Evolutionary conservation across 371 early-diverging fungal genomes (phyloP).

Genomic region (Conidiobolus incongruus): DNA sequence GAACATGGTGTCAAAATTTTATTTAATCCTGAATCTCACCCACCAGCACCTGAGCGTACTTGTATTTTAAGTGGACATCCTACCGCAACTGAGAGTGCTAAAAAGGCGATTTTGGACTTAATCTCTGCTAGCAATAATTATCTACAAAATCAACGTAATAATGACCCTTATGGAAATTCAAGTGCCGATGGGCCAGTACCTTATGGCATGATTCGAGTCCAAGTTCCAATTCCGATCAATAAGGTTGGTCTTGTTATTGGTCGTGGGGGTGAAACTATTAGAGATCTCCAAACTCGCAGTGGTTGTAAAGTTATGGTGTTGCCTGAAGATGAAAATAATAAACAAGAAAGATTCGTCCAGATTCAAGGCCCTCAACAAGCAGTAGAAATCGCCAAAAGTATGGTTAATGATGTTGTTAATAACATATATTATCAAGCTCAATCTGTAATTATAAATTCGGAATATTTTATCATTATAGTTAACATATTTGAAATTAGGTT

Average conservation of each 20-base stretch:
- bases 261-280: constrained; percentile 72
- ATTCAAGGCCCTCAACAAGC: too few relatives aligned
- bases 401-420: too few relatives aligned
- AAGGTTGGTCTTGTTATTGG: constrained; percentile 83
- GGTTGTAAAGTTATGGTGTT: constrained; percentile 70
- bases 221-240: constrained; percentile 29
- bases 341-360: too few relatives aligned
- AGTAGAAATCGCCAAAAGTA: too few relatives aligned
- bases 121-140: neutral
- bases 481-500: too few relatives aligned
- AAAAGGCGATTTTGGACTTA: constrained; percentile 1
- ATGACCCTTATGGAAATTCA: constrained; percentile 16
- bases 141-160: constrained; percentile 27
- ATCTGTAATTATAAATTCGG: too few relatives aligned
- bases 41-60: neutral
- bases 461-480: too few relatives aligned
- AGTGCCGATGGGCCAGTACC: constrained; percentile 8
- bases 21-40: constrained; percentile 27
- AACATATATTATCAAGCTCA: too few relatives aligned
- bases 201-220: constrained; percentile 12
- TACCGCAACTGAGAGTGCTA: neutral
- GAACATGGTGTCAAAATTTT: constrained; percentile 44
- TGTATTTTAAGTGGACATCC: neutral
- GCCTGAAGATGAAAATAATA: constrained; percentile 8
- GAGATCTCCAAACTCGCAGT: constrained; percentile 48